These are phyloP conservation scores for Reutealis trisperma DNA, from an alignment of 345 rosid genomes.

Conservation along the genomic window DNA sequence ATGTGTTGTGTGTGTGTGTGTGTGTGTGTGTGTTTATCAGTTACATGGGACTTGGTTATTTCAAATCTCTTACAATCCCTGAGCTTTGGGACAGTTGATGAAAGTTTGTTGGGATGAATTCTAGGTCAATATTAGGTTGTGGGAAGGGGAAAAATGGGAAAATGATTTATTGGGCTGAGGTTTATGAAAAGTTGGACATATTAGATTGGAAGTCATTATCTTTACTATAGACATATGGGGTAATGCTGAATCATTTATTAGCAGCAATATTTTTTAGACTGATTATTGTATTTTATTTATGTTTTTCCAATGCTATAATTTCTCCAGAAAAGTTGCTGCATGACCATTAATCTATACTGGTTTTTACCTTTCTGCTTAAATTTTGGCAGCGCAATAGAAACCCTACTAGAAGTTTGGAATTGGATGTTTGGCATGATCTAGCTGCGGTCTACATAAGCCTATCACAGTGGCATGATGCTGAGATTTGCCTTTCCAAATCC, in stretches of 20 bases:
- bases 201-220: background rate
- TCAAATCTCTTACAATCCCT: background rate
- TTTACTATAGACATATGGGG: background rate
- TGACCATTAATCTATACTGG: background rate
- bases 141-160: background rate
- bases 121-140: background rate
- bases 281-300: background rate
- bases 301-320: background rate
- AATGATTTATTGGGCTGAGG: background rate
- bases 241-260: background rate
- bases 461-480: conserved; percentile 72
- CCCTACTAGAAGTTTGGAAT: conserved; percentile 48
- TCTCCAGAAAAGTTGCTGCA: background rate
- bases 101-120: background rate
- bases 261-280: background rate
- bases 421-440: conserved; percentile 76
- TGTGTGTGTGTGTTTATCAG: too few species aligned
- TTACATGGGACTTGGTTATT: background rate
- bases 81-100: background rate
- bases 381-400: conserved; percentile 43
- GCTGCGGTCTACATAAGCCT: conserved; percentile 62
- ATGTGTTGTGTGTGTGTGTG: too few species aligned
- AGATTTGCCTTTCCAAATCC: conserved; percentile 77
- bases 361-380: conserved; percentile 3
- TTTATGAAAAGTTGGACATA: background rate